Percentiles rank a stretch among this genome's conserved stretches.
Conservation (phyloP, 192 early-diverging fungal genomes). For the Piromyces sp. region DNA sequence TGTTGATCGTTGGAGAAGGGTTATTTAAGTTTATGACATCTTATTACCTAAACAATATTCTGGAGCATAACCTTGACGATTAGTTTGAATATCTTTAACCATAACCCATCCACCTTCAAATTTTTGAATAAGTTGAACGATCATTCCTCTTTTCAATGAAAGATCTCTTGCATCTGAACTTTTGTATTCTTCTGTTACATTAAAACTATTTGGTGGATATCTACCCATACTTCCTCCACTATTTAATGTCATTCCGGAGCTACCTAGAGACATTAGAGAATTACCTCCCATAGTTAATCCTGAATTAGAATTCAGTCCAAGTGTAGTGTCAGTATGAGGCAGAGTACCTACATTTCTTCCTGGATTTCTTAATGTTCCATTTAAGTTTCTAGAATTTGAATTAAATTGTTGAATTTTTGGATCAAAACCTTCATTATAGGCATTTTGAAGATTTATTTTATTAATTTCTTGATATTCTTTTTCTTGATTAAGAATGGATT, state of each 20-base stretch:
- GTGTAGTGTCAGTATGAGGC: not conserved
- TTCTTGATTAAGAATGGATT: not conserved
- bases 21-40: not conserved
- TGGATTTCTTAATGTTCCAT: not conserved
- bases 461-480: not conserved
- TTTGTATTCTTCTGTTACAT: not conserved
- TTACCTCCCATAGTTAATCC: too few species aligned
- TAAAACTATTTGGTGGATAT: not conserved
- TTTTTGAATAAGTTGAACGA: not conserved
- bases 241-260: too few species aligned
- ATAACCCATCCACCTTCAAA: not conserved
- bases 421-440: not conserved
- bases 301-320: too few species aligned
- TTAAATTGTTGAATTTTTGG: not conserved
- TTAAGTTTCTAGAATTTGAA: not conserved
- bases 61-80: not conserved
- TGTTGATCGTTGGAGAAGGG: too few species aligned
- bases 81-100: not conserved
- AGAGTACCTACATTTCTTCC: not conserved
- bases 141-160: not conserved
- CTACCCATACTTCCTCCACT: not conserved
- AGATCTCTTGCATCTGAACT: not conserved
- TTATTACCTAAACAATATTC: not conserved
- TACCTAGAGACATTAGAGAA: too few species aligned
- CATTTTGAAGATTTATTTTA: not conserved